Conservation (phyloP, 805 yeast genomes). For the Isabelozyma pseudorhagii region DNA sequence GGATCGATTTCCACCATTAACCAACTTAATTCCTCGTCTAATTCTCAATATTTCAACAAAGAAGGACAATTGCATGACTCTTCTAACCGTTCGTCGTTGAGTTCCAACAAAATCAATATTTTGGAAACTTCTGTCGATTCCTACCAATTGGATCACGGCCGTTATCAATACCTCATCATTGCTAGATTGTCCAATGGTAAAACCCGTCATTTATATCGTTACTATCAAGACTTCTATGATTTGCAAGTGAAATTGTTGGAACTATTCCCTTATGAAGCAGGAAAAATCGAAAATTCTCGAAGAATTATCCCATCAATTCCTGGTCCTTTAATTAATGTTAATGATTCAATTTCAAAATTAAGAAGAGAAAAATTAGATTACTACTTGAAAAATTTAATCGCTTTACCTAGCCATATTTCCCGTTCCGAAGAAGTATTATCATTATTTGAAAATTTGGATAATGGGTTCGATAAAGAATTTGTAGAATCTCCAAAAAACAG, state of each 20-base stretch:
- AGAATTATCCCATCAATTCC: constrained; percentile 92
- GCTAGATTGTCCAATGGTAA: constrained; percentile 69
- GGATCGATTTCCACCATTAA: constrained; percentile 40
- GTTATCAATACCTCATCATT: constrained; percentile 81
- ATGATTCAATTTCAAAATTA: constrained; percentile 61
- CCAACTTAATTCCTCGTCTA: constrained; percentile 30
- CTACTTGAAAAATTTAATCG: constrained; percentile 54
- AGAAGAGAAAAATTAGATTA: constrained; percentile 53
- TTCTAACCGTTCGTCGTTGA: constrained; percentile 30
- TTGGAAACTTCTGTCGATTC: constrained; percentile 74
- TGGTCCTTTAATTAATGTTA: constrained; percentile 90
- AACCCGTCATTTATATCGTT: constrained; percentile 72
- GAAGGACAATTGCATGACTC: constrained; percentile 9
- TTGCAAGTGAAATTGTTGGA: constrained; percentile 81
- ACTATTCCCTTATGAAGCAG: constrained; percentile 89
- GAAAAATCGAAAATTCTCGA: constrained; percentile 69
- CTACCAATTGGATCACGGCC: constrained; percentile 75
- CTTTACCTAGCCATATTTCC: constrained; percentile 75
- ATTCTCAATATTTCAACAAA: constrained; percentile 35
- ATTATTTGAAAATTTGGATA: constrained; percentile 63
- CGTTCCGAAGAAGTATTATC: constrained; percentile 63
- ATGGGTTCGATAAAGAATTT: constrained; percentile 58
- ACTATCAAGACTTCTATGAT: constrained; percentile 94
- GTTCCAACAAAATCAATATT: constrained; percentile 34
- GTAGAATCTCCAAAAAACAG: constrained; percentile 17